Conservation (phyloP, 1,284 basidiomycete species). For the Crucibulum parvulum region DNA sequence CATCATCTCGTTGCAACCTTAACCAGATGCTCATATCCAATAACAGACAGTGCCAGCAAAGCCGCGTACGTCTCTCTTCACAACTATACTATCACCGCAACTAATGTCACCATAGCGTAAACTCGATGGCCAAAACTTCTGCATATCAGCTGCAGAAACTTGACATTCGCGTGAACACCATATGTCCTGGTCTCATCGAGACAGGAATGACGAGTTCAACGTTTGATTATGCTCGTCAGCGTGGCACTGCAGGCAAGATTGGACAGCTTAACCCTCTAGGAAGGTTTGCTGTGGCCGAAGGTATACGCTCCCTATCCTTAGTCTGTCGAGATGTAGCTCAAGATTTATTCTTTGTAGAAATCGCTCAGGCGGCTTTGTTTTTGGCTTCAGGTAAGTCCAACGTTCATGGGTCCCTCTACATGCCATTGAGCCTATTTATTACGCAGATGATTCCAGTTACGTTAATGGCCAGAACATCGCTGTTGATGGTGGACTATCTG, state of each 20-base stretch:
- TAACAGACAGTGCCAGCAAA: conserved; percentile 87
- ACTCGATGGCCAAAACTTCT: conserved; percentile 84
- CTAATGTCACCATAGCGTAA: conserved; percentile 59
- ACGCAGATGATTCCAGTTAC: conserved; percentile 88
- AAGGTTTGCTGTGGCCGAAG: conserved; percentile 81
- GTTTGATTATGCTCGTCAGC: conserved; percentile 80
- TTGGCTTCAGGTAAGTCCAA: conserved; percentile 78
- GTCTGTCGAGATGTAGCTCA: background rate
- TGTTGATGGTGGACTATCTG: conserved; percentile 86
- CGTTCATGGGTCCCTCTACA: background rate
- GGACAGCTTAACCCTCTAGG: conserved; percentile 89
- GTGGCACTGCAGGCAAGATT: conserved; percentile 78
- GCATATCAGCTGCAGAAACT: conserved; percentile 84
- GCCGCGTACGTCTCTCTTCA: conserved; percentile 68
- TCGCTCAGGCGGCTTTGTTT: conserved; percentile 87
- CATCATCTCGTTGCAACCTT: background rate
- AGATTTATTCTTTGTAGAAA: conserved; percentile 53
- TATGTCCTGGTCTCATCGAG: conserved; percentile 93
- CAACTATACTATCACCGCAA: background rate
- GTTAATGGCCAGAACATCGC: conserved; percentile 91
- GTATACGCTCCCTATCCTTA: conserved; percentile 39
- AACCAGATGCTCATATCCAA: background rate
- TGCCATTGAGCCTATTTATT: background rate
- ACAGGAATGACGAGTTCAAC: conserved; percentile 83
- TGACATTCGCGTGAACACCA: conserved; percentile 88